Conservation (phyloP, 2,329 filamentous ascomycete species). For the Plenodomus lindquistii region DNA sequence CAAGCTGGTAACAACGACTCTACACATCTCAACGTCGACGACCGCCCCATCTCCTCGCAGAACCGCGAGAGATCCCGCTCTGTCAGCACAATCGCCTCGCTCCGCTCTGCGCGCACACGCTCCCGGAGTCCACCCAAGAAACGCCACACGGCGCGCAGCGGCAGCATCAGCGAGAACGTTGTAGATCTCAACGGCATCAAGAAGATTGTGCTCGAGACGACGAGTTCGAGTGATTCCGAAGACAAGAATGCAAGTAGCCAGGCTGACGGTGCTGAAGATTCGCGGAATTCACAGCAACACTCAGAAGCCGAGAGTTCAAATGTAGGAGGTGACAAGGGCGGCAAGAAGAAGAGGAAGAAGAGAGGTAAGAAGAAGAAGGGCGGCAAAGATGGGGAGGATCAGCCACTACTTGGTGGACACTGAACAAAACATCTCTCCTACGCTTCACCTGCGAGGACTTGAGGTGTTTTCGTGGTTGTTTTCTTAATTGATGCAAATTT, state of each 20-base stretch:
- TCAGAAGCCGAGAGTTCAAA: constrained; percentile 28
- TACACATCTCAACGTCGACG: constrained; percentile 22
- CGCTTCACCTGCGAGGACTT: too few species aligned
- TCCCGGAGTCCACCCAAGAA: constrained; percentile 33
- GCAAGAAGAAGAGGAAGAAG: constrained; percentile 45
- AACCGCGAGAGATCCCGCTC: constrained; percentile 20
- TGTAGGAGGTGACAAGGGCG: constrained; percentile 18
- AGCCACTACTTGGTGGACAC: constrained; percentile 33
- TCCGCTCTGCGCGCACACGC: constrained; percentile 30
- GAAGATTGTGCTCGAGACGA: constrained; percentile 76
- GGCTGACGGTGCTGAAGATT: constrained; percentile 27
- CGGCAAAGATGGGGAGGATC: constrained; percentile 32
- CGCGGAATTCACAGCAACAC: constrained; percentile 6
- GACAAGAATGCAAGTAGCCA: constrained; percentile 21
- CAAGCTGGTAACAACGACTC: constrained; percentile 15
- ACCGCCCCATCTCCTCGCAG: constrained; percentile 8
- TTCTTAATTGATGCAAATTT: too few species aligned
- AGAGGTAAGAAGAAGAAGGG: constrained; percentile 44
- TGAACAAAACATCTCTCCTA: constrained; percentile 4
- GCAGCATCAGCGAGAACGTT: constrained; percentile 79
- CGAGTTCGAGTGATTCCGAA: constrained; percentile 56
- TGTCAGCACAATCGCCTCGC: constrained; percentile 39
- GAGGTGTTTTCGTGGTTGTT: background rate
- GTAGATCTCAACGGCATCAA: constrained; percentile 73
- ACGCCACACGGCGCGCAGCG: constrained; percentile 64